phyloP scores from a whole-genome alignment of 2,329 filamentous ascomycete genomes.

The Aspergillus viridinutans region DNA sequence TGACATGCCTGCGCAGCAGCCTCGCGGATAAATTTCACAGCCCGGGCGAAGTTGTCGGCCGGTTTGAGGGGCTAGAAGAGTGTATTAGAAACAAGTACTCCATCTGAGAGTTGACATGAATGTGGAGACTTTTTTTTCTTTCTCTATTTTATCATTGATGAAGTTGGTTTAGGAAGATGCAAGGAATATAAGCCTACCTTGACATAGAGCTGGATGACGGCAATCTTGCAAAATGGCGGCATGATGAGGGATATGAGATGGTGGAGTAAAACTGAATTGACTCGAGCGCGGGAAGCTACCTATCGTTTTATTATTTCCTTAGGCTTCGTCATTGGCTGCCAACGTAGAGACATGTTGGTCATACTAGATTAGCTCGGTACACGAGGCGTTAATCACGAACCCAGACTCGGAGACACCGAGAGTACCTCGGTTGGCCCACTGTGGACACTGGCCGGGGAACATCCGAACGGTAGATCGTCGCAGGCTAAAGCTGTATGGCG shows the following conservation, averaged over 20 bases:
- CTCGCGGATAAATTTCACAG: constrained; percentile 39
- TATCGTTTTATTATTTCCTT: neutral
- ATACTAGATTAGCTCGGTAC: neutral
- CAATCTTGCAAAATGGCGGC: constrained; percentile 3
- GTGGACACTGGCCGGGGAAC: too few species aligned
- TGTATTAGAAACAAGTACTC: neutral
- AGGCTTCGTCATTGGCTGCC: neutral
- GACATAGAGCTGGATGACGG: constrained; percentile 5
- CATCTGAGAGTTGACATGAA: neutral
- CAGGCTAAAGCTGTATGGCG: too few species aligned
- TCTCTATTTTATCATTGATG: neutral
- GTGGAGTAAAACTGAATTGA: neutral
- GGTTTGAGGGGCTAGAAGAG: constrained; percentile 1
- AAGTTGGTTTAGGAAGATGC: too few species aligned
- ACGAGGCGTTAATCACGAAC: neutral
- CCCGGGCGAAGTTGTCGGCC: constrained; percentile 18
- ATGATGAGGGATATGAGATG: neutral
- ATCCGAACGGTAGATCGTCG: too few species aligned
- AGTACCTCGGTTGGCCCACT: neutral
- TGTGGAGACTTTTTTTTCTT: too few species aligned
- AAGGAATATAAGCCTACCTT: neutral
- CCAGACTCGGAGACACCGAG: neutral
- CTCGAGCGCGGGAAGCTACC: neutral
- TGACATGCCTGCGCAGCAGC: constrained; percentile 44
- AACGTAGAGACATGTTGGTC: neutral